These are phyloP conservation scores for Globisporangium alternatum DNA, from an alignment of 352 stramenopile species.

Conservation along the genomic window DNA sequence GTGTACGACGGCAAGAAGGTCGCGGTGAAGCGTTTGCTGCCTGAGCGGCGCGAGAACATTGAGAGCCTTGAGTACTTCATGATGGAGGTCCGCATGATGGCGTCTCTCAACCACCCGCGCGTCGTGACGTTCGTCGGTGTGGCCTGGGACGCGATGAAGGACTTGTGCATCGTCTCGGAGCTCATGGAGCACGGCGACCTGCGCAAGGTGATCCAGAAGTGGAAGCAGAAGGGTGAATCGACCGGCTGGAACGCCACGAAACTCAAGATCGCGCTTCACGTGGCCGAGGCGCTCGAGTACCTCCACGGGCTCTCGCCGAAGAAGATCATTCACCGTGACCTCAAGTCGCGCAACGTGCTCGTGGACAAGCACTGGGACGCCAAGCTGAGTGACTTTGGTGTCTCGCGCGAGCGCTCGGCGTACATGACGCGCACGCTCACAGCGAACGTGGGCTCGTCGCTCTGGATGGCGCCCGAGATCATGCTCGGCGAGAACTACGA, in stretches of 20 bases:
- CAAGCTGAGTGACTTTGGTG: conserved; percentile 62
- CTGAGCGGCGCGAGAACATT: conserved; percentile 37
- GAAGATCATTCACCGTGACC: conserved; percentile 83
- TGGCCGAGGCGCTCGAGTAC: conserved; percentile 58
- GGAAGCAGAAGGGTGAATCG: conserved; percentile 8
- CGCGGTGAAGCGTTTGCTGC: conserved; percentile 48
- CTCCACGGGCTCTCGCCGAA: conserved; percentile 49
- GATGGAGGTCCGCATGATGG: conserved; percentile 43
- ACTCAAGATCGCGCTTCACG: conserved; percentile 47
- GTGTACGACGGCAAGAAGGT: conserved; percentile 35
- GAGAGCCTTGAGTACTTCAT: conserved; percentile 49
- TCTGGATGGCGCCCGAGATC: conserved; percentile 53
- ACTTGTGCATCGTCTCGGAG: conserved; percentile 35
- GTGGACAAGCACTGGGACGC: conserved; percentile 34
- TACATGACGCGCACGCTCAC: conserved; percentile 40
- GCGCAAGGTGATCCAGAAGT: conserved; percentile 25
- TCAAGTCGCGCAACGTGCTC: conserved; percentile 83
- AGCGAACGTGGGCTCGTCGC: conserved; percentile 39
- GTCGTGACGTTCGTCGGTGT: conserved; percentile 40
- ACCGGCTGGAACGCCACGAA: conserved; percentile 27
- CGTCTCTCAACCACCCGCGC: conserved; percentile 37
- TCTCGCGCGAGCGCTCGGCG: conserved; percentile 31
- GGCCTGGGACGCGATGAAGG: conserved; percentile 31
- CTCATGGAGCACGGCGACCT: conserved; percentile 38
- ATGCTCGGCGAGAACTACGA: conserved; percentile 34